A percentile compares a stretch with the other conserved stretches of the same genome.
Evolutionary conservation across 2,329 filamentous ascomycete species (phyloP).

Genomic region (Diaporthe nobilis): DNA sequence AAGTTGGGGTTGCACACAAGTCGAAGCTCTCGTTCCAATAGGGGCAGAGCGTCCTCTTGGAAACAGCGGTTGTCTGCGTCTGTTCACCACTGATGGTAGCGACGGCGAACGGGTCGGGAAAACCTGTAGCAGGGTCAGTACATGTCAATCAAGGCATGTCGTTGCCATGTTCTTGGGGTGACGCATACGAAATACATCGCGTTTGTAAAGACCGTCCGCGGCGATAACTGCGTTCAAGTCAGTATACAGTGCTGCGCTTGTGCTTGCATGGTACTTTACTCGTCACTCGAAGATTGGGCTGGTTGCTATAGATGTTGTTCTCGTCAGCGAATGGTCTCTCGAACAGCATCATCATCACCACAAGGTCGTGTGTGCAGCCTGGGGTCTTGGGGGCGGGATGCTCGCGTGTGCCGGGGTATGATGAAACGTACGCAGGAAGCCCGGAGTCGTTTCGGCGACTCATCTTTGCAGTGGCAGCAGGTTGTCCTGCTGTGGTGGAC

Average conservation of each 20-base stretch:
- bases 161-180: background rate
- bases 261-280: conserved; percentile 71
- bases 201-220: conserved; percentile 97
- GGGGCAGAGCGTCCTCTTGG: conserved; percentile 98
- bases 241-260: conserved; percentile 49
- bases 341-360: conserved; percentile 31
- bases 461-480: conserved; percentile 57
- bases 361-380: conserved; percentile 13
- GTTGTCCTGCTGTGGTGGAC: conserved; percentile 41
- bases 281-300: conserved; percentile 92
- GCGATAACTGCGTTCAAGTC: conserved; percentile 83
- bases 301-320: conserved; percentile 59
- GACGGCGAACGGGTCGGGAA: conserved; percentile 97
- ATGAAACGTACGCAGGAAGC: conserved; percentile 71
- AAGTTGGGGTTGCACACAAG: conserved; percentile 75
- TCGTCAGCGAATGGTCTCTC: conserved; percentile 31
- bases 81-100: conserved; percentile 98
- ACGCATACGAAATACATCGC: conserved; percentile 96
- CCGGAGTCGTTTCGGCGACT: conserved; percentile 70
- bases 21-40: conserved; percentile 99
- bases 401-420: conserved; percentile 27
- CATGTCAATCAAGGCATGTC: conserved; percentile 34
- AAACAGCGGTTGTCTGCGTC: conserved; percentile 97
- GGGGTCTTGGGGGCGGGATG: conserved; percentile 15
- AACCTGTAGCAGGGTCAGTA: conserved; percentile 72